Evolutionary conservation across 768 basidiomycete species (phyloP).

Genomic region (Xerocomus spinulosus): DNA sequence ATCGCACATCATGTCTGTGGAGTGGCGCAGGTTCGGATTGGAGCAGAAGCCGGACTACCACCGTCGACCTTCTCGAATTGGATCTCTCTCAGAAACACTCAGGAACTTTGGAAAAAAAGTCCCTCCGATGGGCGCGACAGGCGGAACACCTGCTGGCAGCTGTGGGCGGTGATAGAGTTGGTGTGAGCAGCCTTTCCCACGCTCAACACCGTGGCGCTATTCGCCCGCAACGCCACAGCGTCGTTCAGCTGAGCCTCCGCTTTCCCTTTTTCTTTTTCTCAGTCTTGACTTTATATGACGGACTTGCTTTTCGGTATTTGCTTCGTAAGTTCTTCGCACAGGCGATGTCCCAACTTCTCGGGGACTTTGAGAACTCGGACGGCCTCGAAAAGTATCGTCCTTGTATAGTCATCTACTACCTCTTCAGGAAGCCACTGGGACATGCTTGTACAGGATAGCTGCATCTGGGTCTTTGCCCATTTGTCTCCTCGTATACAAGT

Average conservation of each 20-base stretch:
- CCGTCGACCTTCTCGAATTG: conserved; percentile 5
- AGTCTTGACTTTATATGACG: background rate
- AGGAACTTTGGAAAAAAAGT: conserved; percentile 3
- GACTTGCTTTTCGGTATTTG: background rate
- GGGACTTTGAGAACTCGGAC: background rate
- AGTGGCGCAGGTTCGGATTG: conserved; percentile 2
- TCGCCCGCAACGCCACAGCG: background rate
- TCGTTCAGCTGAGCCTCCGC: too few relatives aligned
- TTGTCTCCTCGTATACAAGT: background rate
- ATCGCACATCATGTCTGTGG: background rate
- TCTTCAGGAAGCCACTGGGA: background rate
- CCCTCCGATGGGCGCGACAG: conserved; percentile 7
- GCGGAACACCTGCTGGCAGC: background rate
- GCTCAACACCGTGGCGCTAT: background rate
- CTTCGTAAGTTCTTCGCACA: background rate
- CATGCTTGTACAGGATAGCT: background rate
- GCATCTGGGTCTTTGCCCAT: background rate
- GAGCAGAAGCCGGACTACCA: background rate
- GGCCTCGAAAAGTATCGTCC: background rate
- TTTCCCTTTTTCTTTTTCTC: background rate
- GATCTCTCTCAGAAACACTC: conserved; percentile 5
- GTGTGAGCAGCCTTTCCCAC: background rate
- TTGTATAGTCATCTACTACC: background rate
- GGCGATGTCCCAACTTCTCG: background rate
- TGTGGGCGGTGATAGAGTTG: background rate